These are phyloP conservation scores for Neurospora sp. DNA, from an alignment of 495 filamentous ascomycete genomes.

Conservation along the genomic window DNA sequence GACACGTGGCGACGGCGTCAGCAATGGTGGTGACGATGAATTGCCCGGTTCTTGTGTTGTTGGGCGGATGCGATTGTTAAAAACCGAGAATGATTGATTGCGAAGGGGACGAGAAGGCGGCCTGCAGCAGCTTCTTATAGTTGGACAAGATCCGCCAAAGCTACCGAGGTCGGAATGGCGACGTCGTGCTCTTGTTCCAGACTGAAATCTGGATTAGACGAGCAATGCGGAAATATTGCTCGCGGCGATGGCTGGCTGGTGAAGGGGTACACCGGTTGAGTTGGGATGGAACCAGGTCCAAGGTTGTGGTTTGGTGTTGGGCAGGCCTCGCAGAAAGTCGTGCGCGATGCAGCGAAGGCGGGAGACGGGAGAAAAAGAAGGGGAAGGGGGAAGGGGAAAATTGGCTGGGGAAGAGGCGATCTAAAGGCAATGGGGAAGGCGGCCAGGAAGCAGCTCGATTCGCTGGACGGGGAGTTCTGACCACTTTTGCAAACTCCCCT, in stretches of 20 bases:
- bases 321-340: not conserved
- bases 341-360: slow-evolving; percentile 1
- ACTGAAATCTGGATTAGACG: not conserved
- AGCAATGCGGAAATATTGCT: not conserved
- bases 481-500: slow-evolving; percentile 9
- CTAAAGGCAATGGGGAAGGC: slow-evolving; percentile 9
- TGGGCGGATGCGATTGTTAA: not conserved
- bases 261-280: not conserved
- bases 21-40: not conserved
- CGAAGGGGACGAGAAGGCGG: not conserved
- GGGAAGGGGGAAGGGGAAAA: slow-evolving; percentile 17
- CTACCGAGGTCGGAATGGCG: not conserved
- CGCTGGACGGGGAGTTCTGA: not conserved
- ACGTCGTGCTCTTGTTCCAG: not conserved
- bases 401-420: slow-evolving; percentile 22
- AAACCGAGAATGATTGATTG: not conserved
- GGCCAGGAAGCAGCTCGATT: not conserved
- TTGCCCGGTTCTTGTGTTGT: not conserved
- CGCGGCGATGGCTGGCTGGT: not conserved
- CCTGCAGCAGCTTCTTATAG: not conserved
- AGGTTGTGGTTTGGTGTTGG: not conserved
- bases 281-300: not conserved
- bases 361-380: slow-evolving; percentile 11
- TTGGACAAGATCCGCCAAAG: not conserved
- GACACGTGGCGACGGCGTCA: not conserved